phyloP scores from a whole-genome alignment of 1,284 basidiomycete species.

The Cutaneotrichosporon arboriforme region DNA sequence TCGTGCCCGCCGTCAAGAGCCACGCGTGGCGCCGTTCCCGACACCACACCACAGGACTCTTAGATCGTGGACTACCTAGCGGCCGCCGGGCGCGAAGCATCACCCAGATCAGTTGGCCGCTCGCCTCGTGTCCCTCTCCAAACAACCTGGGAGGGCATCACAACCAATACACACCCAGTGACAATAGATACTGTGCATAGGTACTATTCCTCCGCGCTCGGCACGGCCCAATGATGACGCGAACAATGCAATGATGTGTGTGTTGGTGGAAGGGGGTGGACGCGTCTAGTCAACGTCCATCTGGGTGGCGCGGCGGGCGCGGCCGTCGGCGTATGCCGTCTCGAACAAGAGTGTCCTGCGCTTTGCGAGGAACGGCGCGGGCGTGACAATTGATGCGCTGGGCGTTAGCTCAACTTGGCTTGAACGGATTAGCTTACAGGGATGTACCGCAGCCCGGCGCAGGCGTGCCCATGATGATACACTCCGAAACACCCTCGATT shows the following conservation, averaged over 20 bases:
- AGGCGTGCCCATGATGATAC: constrained; percentile 99
- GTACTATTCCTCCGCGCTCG: no score
- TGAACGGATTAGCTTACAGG: constrained; percentile 49
- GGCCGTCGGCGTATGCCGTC: constrained; percentile 46
- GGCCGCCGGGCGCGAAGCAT: no score
- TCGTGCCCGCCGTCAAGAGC: no score
- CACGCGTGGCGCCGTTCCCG: no score
- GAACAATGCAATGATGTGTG: neutral
- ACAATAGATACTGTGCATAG: neutral
- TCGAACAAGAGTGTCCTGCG: constrained; percentile 59
- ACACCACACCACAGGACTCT: no score
- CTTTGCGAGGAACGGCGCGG: constrained; percentile 55
- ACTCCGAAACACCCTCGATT: constrained; percentile 95
- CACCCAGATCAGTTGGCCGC: no score
- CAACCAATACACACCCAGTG: neutral
- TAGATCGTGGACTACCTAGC: no score
- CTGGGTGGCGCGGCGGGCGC: constrained; percentile 12
- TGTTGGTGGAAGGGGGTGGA: neutral
- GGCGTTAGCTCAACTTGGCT: no score
- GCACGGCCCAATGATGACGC: no score
- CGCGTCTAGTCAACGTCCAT: constrained; percentile 14
- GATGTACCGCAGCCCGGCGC: constrained; percentile 92
- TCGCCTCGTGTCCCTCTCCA: no score
- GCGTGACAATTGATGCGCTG: constrained; percentile 55
- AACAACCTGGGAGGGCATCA: no score